Conservation (phyloP, 768 basidiomycete species). For the Suillus fuscotomentosus region DNA sequence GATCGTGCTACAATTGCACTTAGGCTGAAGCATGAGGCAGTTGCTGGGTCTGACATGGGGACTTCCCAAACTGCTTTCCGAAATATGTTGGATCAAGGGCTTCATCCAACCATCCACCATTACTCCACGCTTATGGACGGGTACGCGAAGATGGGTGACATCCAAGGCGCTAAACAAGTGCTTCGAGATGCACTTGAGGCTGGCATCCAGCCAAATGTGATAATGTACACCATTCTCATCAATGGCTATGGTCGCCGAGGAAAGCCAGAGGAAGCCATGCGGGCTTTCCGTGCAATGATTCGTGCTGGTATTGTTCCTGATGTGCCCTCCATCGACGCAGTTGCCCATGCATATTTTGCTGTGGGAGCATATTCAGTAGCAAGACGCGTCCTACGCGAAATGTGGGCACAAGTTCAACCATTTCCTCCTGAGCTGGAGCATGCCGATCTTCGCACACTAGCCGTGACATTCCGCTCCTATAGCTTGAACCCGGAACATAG, state of each 20-base stretch:
- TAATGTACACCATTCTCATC: constrained; percentile 79
- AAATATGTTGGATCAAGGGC: constrained; percentile 61
- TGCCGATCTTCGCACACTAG: constrained; percentile 46
- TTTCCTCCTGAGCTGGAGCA: constrained; percentile 51
- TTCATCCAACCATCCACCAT: constrained; percentile 73
- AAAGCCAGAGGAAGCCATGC: constrained; percentile 50
- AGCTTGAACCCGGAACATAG: constrained; percentile 20
- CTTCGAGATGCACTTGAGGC: constrained; percentile 50
- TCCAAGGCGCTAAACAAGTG: constrained; percentile 51
- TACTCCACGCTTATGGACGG: constrained; percentile 76
- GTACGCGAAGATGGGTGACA: constrained; percentile 58
- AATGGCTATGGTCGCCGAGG: constrained; percentile 64
- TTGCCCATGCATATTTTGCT: constrained; percentile 65
- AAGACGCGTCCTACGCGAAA: constrained; percentile 48
- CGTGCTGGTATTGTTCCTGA: constrained; percentile 64
- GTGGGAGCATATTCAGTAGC: constrained; percentile 52
- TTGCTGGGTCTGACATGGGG: constrained; percentile 48
- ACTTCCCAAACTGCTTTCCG: constrained; percentile 55
- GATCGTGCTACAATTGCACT: constrained; percentile 59
- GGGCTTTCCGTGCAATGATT: constrained; percentile 63
- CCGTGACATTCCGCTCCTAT: constrained; percentile 46
- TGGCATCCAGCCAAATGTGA: constrained; percentile 55
- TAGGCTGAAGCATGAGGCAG: constrained; percentile 62
- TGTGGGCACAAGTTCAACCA: constrained; percentile 66
- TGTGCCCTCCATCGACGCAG: constrained; percentile 65